A percentile compares a stretch with the other conserved stretches of the same genome.
phyloP scores from a whole-genome alignment of 208 protist genomes.

The Crithidia mellificae region DNA sequence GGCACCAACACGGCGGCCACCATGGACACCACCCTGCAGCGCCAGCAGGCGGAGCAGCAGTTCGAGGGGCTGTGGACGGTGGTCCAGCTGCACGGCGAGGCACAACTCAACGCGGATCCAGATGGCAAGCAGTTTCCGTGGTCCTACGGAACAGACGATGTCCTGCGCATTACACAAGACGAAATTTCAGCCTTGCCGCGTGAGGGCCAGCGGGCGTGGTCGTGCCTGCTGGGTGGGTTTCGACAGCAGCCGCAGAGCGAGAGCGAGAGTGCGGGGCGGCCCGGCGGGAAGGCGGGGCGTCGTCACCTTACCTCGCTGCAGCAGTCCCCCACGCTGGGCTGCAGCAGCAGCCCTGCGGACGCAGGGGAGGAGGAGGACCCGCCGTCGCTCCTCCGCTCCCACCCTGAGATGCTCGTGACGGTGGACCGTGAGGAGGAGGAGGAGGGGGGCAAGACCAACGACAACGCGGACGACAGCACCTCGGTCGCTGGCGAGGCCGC shows the following conservation, averaged over 20 bases:
- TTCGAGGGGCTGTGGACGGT: constrained; percentile 35
- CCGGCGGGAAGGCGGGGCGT: too few relatives aligned
- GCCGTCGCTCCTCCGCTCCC: constrained; percentile 11
- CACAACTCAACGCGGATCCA: constrained; percentile 34
- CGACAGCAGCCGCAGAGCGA: constrained; percentile 17
- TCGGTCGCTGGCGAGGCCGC: background rate
- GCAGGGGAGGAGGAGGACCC: too few relatives aligned
- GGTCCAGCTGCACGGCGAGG: constrained; percentile 42
- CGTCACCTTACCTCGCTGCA: constrained; percentile 22
- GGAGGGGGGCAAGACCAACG: too few relatives aligned
- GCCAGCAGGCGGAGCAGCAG: background rate
- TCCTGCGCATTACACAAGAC: constrained; percentile 12
- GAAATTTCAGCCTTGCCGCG: constrained; percentile 3
- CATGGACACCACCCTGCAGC: constrained; percentile 5
- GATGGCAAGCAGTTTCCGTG: constrained; percentile 45
- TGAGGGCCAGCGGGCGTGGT: constrained; percentile 2
- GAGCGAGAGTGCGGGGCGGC: too few relatives aligned
- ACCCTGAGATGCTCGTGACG: constrained; percentile 15
- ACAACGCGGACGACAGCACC: background rate
- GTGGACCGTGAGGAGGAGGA: constrained; percentile 3
- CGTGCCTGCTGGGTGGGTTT: constrained; percentile 3
- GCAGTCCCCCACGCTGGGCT: constrained; percentile 13
- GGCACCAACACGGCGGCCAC: constrained; percentile 7
- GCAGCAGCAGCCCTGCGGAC: constrained; percentile 19
- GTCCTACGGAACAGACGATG: constrained; percentile 14